Evolutionary conservation across 192 early-diverging fungal genomes (phyloP).

Genomic region (Haplosporangium gracile): DNA sequence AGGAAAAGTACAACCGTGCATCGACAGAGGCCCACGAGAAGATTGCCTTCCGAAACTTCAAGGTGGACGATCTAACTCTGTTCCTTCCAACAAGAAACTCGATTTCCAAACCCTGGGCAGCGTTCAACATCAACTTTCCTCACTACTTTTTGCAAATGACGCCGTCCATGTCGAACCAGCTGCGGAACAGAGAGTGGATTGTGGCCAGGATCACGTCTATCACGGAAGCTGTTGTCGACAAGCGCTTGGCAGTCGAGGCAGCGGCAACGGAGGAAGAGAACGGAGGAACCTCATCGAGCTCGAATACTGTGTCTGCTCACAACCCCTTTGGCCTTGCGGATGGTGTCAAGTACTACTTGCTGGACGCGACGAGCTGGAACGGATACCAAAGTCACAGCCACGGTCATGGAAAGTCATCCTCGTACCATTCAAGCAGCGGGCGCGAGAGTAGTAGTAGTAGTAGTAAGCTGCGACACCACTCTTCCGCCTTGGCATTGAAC

Average conservation of each 20-base stretch:
- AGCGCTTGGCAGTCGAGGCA: constrained; percentile 22
- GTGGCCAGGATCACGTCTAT: constrained; percentile 65
- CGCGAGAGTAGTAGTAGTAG: constrained; percentile 32
- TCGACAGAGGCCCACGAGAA: constrained; percentile 60
- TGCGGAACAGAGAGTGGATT: constrained; percentile 62
- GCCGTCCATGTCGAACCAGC: constrained; percentile 47
- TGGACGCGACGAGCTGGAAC: constrained; percentile 63
- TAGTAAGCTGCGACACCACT: constrained; percentile 49
- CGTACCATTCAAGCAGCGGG: constrained; percentile 39
- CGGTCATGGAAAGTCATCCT: constrained; percentile 41
- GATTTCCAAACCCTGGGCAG: constrained; percentile 68
- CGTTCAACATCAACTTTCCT: constrained; percentile 69
- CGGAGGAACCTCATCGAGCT: constrained; percentile 10
- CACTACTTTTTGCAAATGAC: constrained; percentile 67
- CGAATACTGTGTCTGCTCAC: constrained; percentile 16
- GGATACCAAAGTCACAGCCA: constrained; percentile 31
- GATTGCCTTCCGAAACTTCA: constrained; percentile 72
- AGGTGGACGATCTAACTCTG: constrained; percentile 66
- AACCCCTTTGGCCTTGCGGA: constrained; percentile 67
- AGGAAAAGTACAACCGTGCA: constrained; percentile 64
- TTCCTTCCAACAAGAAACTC: constrained; percentile 69
- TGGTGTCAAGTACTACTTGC: constrained; percentile 64
- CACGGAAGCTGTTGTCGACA: constrained; percentile 61
- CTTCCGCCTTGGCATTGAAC: constrained; percentile 33
- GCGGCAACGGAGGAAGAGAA: constrained; percentile 15